These are phyloP conservation scores for Lepiota venenata DNA, from an alignment of 768 basidiomycete species.

Conservation along the genomic window DNA sequence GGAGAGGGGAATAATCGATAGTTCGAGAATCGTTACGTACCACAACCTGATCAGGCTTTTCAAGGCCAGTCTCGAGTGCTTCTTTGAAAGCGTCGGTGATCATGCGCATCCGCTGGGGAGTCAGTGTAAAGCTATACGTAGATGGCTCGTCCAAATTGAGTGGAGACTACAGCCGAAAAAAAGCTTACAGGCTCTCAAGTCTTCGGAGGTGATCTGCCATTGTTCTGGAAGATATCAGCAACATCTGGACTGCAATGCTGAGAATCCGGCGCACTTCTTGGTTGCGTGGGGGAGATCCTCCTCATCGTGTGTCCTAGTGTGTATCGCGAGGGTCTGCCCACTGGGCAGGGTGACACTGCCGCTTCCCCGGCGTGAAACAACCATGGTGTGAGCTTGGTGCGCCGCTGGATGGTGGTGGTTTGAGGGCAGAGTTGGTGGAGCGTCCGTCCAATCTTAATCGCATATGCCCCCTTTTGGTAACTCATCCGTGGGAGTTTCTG, in stretches of 20 bases:
- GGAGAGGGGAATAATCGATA: constrained; percentile 2
- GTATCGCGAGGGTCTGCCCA: constrained; percentile 80
- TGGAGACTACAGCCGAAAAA: constrained; percentile 7
- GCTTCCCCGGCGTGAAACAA: constrained; percentile 73
- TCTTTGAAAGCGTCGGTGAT: constrained; percentile 97
- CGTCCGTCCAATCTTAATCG: constrained; percentile 8
- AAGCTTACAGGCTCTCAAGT: constrained; percentile 78
- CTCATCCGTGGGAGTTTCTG: constrained; percentile 21
- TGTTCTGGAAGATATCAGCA: constrained; percentile 47
- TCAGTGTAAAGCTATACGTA: constrained; percentile 68
- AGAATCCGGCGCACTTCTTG: constrained; percentile 62
- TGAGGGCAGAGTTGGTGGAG: constrained; percentile 6
- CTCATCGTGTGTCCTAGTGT: constrained; percentile 85
- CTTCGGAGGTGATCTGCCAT: constrained; percentile 94
- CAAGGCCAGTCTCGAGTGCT: constrained; percentile 80
- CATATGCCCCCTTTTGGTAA: constrained; percentile 10
- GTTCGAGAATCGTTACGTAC: constrained; percentile 47
- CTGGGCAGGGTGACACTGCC: constrained; percentile 68
- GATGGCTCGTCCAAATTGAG: constrained; percentile 9
- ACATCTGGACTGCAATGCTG: constrained; percentile 4
- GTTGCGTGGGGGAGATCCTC: constrained; percentile 91
- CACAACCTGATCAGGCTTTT: constrained; percentile 81
- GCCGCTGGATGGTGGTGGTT: constrained; percentile 16
- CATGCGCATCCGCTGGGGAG: constrained; percentile 91
- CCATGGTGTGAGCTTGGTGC: constrained; percentile 36